Conservation (phyloP, 129 eudicot species). For the Scalesia atractyloides region DNA sequence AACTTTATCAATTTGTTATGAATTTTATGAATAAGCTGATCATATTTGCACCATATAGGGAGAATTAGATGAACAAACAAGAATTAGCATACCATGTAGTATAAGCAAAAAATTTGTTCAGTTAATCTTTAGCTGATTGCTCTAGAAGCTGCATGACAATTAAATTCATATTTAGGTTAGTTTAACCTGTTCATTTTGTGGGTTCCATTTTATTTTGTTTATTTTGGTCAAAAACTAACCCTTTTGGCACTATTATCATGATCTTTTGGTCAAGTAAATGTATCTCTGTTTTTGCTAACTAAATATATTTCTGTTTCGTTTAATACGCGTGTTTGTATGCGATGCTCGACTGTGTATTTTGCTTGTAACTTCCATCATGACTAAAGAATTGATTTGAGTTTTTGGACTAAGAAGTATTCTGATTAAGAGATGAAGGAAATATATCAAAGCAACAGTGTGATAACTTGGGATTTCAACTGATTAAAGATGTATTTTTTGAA, state of each 20-base stretch:
- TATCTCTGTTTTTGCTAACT: background rate
- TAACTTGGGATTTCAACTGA: background rate
- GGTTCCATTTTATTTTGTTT: conserved; percentile 27
- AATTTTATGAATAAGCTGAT: background rate
- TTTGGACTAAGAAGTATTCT: background rate
- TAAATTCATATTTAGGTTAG: background rate
- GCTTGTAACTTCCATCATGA: background rate
- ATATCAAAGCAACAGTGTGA: background rate
- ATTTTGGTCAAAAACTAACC: background rate
- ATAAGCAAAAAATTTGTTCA: background rate
- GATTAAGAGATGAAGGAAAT: background rate
- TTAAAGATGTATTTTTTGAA: conserved; percentile 10
- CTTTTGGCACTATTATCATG: conserved; percentile 28
- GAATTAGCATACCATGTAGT: conserved; percentile 11
- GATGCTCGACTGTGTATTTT: too few relatives aligned
- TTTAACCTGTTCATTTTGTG: conserved; percentile 14
- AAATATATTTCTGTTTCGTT: conserved; percentile 11
- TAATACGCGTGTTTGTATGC: background rate
- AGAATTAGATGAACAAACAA: conserved; percentile 10
- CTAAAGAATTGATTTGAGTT: background rate
- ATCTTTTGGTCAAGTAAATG: background rate
- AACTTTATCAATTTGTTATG: background rate
- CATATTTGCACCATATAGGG: background rate
- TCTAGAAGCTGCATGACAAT: conserved; percentile 4
- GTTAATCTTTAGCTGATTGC: background rate